Evolutionary conservation across 805 yeast genomes (phyloP).

Genomic region (Myxozyma lipomycoides): DNA sequence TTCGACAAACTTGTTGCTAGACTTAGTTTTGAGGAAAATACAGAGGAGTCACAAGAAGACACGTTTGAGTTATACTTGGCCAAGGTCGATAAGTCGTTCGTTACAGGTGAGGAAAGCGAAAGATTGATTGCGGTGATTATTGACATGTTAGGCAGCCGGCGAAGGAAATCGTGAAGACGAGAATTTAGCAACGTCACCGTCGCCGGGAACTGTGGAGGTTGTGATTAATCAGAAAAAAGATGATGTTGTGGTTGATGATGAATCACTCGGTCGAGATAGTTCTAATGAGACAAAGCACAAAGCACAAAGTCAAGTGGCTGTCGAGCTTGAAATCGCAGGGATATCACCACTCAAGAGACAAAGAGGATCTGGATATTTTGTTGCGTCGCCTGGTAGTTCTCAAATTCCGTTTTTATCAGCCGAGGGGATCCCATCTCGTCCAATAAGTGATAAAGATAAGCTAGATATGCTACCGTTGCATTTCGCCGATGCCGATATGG

Average conservation of each 20-base stretch:
- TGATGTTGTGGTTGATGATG: background rate
- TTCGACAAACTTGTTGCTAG: background rate
- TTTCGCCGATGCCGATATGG: conserved; percentile 18
- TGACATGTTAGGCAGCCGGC: too few species aligned
- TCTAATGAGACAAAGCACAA: background rate
- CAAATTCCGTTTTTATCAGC: conserved; percentile 1
- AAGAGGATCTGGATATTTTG: too few species aligned
- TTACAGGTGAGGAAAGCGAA: too few species aligned
- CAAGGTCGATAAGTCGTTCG: too few species aligned
- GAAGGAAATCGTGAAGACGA: too few species aligned
- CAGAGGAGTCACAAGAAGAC: background rate
- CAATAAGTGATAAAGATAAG: background rate
- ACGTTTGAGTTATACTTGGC: too few species aligned
- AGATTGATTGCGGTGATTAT: too few species aligned
- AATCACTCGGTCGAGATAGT: background rate
- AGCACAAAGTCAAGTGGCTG: background rate
- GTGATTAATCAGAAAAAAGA: background rate
- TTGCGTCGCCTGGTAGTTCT: too few species aligned
- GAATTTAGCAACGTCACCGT: too few species aligned
- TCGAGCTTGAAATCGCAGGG: background rate
- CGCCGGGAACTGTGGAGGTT: too few species aligned
- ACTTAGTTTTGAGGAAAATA: too few species aligned
- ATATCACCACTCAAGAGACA: background rate
- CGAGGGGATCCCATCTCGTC: conserved; percentile 6
- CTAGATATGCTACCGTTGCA: conserved; percentile 13